Evolutionary conservation across 116 monocot species (phyloP).

Genomic region (Trichopus zeylanicus): DNA sequence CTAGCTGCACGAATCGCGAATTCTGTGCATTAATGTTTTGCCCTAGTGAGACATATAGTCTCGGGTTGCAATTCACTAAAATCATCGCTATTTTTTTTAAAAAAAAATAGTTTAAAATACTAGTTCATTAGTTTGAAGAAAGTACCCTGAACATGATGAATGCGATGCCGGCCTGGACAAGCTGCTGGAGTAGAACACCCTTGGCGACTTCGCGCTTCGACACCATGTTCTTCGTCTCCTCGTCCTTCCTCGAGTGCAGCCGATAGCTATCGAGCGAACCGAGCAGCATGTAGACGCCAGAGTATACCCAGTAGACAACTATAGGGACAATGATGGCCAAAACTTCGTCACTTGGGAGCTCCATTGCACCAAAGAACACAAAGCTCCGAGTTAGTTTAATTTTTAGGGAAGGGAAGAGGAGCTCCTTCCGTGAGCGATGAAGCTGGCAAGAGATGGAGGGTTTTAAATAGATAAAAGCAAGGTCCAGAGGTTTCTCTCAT

Average conservation of each 20-base stretch:
- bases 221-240: neutral
- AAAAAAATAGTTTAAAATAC: neutral
- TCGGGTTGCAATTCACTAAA: too few relatives aligned
- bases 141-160: neutral
- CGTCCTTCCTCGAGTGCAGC: neutral
- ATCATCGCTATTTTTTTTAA: neutral
- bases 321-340: neutral
- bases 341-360: neutral
- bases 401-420: too few relatives aligned
- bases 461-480: too few relatives aligned
- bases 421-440: too few relatives aligned
- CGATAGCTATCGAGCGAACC: neutral
- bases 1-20: too few relatives aligned
- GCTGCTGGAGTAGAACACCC: neutral
- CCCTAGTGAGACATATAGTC: too few relatives aligned
- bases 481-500: too few relatives aligned
- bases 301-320: constrained; percentile 1
- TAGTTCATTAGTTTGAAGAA: neutral
- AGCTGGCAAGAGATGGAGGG: too few relatives aligned
- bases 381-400: too few relatives aligned
- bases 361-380: too few relatives aligned
- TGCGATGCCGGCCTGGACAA: neutral
- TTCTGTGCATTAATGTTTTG: too few relatives aligned
- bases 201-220: neutral
- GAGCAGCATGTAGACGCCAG: constrained; percentile 2